Evolutionary conservation across 495 filamentous ascomycete species (phyloP), one percentile per base, ranked within the genome.

Genomic region (Neurospora pannonica): DNA sequence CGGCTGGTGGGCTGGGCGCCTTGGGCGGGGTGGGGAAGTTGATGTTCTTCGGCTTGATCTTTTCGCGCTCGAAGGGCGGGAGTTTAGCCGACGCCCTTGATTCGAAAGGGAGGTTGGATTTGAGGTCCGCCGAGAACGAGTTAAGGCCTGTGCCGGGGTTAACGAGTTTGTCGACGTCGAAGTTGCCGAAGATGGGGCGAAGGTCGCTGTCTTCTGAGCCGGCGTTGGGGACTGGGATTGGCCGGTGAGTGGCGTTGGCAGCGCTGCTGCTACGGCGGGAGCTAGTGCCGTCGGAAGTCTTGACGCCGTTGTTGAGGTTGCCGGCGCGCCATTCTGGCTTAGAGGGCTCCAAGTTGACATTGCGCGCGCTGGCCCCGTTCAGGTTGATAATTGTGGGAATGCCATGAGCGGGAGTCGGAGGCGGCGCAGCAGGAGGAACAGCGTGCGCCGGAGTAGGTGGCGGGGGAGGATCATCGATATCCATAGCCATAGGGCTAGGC

Each of bases 71-170:
- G 24, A 85, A 71, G 2, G 85, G 85, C 28, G 54, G 54, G 21
- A 85, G 78, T 19, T 82, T 81, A 24, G 81, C 74, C 5, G 90
- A 86, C 1, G 93, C 79, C 38, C 85, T 83, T 54, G 92, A 94
- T 73, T 90, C 82, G 80, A 95, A 96, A 0, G 94, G 94, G 2
- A 97, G 88, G 2, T 85, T 90, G 8, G 87, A 83, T 34, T 85
- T 85, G 42, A 97, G 81, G 75, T 93, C 92, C 28, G 86, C 85
- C 54, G 54, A 67, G 39, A 97, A 85, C 42, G 90, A 89, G 24
- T 85, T 82, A 6, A 95, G 89, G 17, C 90, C 88, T 34, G 81
- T 85, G 15, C 86, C 36, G 19, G 85, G 82, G 39, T 82, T 82
- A 4, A 37, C 21, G 70, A 94, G 94, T 40, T 89, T 89, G 8